Evolutionary conservation across 2,329 filamentous ascomycete genomes (phyloP).

Genomic region (Lomentospora prolificans): DNA sequence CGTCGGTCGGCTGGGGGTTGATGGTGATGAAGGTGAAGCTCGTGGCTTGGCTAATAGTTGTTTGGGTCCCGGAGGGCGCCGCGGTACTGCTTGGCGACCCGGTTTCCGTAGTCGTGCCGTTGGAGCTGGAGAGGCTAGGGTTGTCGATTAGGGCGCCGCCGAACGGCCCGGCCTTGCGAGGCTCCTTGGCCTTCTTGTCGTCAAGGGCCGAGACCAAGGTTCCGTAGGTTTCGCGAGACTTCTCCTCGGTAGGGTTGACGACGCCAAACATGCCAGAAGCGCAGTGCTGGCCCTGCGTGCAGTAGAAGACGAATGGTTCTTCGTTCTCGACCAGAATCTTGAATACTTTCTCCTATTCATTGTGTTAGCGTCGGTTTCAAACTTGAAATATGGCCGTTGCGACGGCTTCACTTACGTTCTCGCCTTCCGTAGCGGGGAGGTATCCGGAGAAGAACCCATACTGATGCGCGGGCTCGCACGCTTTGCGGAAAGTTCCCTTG

Average conservation of each 20-base stretch:
- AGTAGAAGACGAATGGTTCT: conserved; percentile 27
- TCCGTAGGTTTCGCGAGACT: conserved; percentile 22
- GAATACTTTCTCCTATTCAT: conserved; percentile 23
- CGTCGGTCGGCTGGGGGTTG: conserved; percentile 4
- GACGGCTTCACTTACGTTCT: conserved; percentile 18
- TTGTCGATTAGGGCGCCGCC: conserved; percentile 21
- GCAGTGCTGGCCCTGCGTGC: conserved; percentile 27
- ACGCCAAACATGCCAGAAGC: conserved; percentile 29
- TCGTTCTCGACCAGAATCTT: conserved; percentile 22
- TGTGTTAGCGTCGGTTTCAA: not conserved
- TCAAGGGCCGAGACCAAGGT: conserved; percentile 8
- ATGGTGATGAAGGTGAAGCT: not conserved
- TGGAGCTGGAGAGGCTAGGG: conserved; percentile 11
- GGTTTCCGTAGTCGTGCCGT: not conserved
- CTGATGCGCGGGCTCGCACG: conserved; percentile 23
- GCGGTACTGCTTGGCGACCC: not conserved
- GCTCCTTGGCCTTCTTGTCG: conserved; percentile 14
- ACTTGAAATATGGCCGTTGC: not conserved
- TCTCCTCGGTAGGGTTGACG: conserved; percentile 22
- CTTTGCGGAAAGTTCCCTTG: conserved; percentile 22
- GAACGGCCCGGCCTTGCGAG: conserved; percentile 16
- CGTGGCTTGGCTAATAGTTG: not conserved
- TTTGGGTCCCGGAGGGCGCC: not conserved
- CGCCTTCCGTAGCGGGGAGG: conserved; percentile 18
- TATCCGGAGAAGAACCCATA: conserved; percentile 30